Evolutionary conservation across 306 rosid genomes (phyloP), one percentile per base, ranked within the genome.

Genomic region (Mimosa bimucronata): DNA sequence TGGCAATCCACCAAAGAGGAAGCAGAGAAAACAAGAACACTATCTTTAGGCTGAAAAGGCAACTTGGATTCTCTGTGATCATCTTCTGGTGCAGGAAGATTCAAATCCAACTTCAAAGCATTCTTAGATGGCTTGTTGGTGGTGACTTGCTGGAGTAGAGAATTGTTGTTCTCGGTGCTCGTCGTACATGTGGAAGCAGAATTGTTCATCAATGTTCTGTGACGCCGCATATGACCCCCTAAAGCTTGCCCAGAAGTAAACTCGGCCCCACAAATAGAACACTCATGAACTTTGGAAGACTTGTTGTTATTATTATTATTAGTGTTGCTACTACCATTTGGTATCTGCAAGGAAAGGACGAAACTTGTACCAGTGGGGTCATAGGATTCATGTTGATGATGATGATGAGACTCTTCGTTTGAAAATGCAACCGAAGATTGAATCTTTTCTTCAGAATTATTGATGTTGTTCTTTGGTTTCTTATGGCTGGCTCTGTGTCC

Each of bases 211-310:
- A 85, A 72, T 14, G 83, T 73, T 86, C 97, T 87, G 74, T 94
- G 98, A 76, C 97, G 46, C 55, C 98, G 87, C 97, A 94, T 91
- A 61, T 94, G 98, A 41, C 98, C 98, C 28, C 98, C 98, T 4
- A 94, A 86, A 42, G 97, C 98, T 81, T 91, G 98, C 2, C 97
- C 98, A 42, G 98, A 92, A 0, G 87, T 68, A 73, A 94, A 94
- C 25, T 88, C 92, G 18, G 97, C 86, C n/a, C 95, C 90, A 60
- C 97, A 94, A 9, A 94, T 84, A 0, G 94, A 88, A 76, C 98
- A 94, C 83, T 90, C 97, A 2, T 94, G 98, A 81, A 94, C 86
- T 82, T 91, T 94, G 4, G 83, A 4, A 34, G 38, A 34, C 38
- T 34, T 34, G 5, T 34, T 34, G 5, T 34, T 34, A 34, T 34